Evolutionary conservation across 306 rosid species (phyloP).

Genomic region (Spatholobus suberectus): DNA sequence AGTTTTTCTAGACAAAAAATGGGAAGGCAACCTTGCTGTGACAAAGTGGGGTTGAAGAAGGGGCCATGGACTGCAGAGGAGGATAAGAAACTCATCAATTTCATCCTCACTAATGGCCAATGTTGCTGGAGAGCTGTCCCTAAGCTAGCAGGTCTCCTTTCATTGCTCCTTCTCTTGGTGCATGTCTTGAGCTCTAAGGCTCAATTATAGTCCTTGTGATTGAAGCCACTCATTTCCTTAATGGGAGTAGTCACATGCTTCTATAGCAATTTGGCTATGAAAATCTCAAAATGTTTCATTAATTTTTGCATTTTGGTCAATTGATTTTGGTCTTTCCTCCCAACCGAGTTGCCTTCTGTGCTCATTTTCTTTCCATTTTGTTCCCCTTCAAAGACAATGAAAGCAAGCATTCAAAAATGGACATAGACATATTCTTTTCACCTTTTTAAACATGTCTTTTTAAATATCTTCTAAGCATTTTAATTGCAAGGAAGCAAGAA

Average conservation of each 20-base stretch:
- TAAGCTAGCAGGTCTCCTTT: constrained; percentile 76
- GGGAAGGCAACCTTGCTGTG: constrained; percentile 99
- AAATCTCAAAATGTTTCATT: background rate
- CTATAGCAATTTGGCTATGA: background rate
- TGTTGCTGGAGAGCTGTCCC: constrained; percentile 99
- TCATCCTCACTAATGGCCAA: constrained; percentile 90
- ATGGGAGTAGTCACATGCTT: background rate
- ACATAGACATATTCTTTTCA: background rate
- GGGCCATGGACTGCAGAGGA: constrained; percentile 95
- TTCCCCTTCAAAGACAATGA: background rate
- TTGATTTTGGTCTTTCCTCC: background rate
- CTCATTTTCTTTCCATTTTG: constrained; percentile 14
- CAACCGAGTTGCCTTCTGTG: background rate
- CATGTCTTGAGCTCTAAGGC: background rate
- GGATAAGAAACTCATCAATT: constrained; percentile 86
- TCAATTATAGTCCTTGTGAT: background rate
- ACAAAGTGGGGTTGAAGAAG: constrained; percentile 95
- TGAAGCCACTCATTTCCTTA: background rate
- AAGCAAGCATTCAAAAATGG: constrained; percentile 2
- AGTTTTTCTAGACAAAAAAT: constrained; percentile 39
- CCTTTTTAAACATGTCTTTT: background rate
- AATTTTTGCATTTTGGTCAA: background rate
- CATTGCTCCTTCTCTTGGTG: constrained; percentile 1
- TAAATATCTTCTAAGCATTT: background rate
- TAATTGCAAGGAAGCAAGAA: background rate